Percentiles rank a stretch among this genome's conserved stretches.
These are phyloP conservation scores for Acidomyces sp. DNA, from an alignment of 495 filamentous ascomycete species.

Conservation along the genomic window DNA sequence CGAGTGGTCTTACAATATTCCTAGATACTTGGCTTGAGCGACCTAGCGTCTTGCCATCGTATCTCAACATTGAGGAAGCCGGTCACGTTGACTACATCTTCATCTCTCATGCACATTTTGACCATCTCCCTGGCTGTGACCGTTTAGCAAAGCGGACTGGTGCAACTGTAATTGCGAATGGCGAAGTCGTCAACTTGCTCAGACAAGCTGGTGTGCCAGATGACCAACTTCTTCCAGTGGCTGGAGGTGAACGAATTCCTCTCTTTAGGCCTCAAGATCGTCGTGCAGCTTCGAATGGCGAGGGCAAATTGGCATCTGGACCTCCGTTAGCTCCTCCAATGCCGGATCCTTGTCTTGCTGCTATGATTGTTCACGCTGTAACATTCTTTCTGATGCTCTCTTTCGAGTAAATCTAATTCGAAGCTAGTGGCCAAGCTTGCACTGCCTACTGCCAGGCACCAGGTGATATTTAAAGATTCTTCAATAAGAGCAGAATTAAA, in stretches of 20 bases:
- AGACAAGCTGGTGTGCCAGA: slow-evolving; percentile 3
- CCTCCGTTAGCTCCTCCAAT: background rate
- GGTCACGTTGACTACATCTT: slow-evolving; percentile 5
- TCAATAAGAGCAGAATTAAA: background rate
- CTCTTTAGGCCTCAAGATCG: background rate
- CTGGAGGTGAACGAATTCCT: slow-evolving; percentile 4
- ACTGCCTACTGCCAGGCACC: background rate
- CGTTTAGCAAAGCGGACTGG: slow-evolving; percentile 5
- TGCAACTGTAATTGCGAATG: slow-evolving; percentile 1
- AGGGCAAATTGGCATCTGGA: background rate
- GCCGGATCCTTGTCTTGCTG: background rate
- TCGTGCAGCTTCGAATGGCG: background rate
- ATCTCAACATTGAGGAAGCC: background rate
- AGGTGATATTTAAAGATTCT: background rate
- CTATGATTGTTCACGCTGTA: background rate
- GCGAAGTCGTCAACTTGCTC: slow-evolving; percentile 3
- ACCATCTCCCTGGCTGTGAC: slow-evolving; percentile 5
- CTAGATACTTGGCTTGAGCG: slow-evolving; percentile 5
- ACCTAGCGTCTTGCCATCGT: background rate
- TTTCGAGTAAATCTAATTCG: too few species aligned
- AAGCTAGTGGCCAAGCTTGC: background rate
- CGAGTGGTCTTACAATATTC: slow-evolving; percentile 3
- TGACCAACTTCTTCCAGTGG: slow-evolving; percentile 4
- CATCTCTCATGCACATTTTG: slow-evolving; percentile 8
- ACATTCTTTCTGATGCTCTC: too few species aligned